Evolutionary conservation across 208 protist genomes (phyloP), one percentile per base, ranked within the genome.

Genomic region (Leptomonas seymouri): DNA sequence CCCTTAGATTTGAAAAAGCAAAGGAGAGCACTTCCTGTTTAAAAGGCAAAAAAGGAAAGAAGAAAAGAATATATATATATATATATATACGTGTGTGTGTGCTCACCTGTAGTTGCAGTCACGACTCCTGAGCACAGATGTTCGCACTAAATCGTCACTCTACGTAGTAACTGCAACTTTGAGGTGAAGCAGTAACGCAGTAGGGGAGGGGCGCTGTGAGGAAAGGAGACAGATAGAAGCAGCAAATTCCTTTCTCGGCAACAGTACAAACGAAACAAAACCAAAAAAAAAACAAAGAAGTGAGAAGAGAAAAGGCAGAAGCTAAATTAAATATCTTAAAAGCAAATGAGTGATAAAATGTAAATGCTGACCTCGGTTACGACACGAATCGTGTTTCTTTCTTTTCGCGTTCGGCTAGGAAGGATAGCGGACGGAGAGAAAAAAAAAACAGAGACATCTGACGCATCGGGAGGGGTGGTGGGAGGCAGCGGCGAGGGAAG

Each of bases 221-320:
- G 30, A 27, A 14, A 27, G 7, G 50, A 27, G 4, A 12, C 50
- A 20, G 28, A 56, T 36, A n/a, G 18, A 23, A n/a, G 25, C 28
- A 20, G 50, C 36, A 20, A 9, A 15, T 36, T 36, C 28, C 50
- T 25, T 36, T 56, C 50, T 36, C 3, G 5, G 8, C 14, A 56
- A 16, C 27, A 20, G n/a, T 30, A 51, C 18, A 39, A 18, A 61
- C 34, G 18, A 49, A 61, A 41, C 36, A 45, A 53, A 65, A 73
- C 20, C 30, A 54, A 60, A 54, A 56, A 61, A 80, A 8, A 59
- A 61, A 59, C 20, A 51, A 74, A 59, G 56, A n/a, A 48, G 39
- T 14, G 39, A 16, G 14, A 68, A 59, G 44, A 39, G 49, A 53
- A 71, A 3, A 61, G n/a, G n/a, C n/a, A n/a, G n/a, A n/a, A n/a